phyloP scores from a whole-genome alignment of 257 asterid genomes.

The Ehretia macrophylla region DNA sequence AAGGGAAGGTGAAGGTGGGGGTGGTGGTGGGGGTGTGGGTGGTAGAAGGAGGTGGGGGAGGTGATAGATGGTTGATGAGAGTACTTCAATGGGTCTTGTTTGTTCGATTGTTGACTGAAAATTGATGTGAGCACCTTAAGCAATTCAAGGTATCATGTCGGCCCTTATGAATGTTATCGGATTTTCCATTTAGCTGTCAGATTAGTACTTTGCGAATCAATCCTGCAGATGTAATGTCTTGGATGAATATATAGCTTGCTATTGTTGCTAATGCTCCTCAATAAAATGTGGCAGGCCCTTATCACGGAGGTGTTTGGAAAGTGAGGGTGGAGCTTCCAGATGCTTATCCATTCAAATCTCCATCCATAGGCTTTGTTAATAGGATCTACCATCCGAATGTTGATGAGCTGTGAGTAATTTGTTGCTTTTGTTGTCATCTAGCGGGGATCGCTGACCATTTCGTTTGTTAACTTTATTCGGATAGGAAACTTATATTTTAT shows the following conservation, averaged over 20 bases:
- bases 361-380: conserved; percentile 90
- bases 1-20: no score
- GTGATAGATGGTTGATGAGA: no score
- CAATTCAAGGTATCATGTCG: no score
- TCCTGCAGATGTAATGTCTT: background rate
- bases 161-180: no score
- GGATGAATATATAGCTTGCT: background rate
- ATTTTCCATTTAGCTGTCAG: no score
- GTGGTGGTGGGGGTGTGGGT: no score
- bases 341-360: conserved; percentile 97
- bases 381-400: conserved; percentile 97
- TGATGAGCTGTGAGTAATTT: conserved; percentile 75
- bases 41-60: no score
- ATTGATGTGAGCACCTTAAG: no score
- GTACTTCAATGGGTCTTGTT: no score
- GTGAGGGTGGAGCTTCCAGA: conserved; percentile 96
- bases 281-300: conserved; percentile 58
- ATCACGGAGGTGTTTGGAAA: conserved; percentile 98
- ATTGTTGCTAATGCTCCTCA: background rate
- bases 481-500: background rate
- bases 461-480: background rate
- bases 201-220: no score
- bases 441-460: background rate
- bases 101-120: no score
- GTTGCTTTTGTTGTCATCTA: background rate